A percentile compares a stretch with the other conserved stretches of the same genome.
phyloP scores from a whole-genome alignment of 495 filamentous ascomycete genomes.

The Tirmania nivea region DNA sequence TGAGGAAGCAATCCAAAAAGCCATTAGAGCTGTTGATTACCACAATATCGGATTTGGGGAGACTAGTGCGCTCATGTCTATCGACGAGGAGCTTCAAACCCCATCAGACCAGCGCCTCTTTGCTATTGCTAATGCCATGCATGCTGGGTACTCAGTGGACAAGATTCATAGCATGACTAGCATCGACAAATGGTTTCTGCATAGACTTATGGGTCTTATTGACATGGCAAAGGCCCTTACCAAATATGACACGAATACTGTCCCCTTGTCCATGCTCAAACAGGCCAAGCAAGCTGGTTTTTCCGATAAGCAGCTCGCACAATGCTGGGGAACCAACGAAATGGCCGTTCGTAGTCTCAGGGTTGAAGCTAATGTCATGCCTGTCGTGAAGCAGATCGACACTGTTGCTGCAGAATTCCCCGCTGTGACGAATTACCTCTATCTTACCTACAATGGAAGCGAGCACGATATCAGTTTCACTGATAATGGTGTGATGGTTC shows the following conservation, averaged over 20 bases:
- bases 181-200: slow-evolving; percentile 96
- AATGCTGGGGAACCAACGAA: slow-evolving; percentile 84
- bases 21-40: slow-evolving; percentile 83
- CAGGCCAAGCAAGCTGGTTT: slow-evolving; percentile 86
- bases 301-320: slow-evolving; percentile 78
- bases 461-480: slow-evolving; percentile 69
- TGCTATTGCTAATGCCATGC: slow-evolving; percentile 95
- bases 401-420: slow-evolving; percentile 97
- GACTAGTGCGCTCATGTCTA: slow-evolving; percentile 79
- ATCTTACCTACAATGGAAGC: slow-evolving; percentile 82
- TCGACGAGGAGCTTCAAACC: slow-evolving; percentile 86
- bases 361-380: slow-evolving; percentile 63
- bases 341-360: slow-evolving; percentile 62
- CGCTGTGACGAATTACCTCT: slow-evolving; percentile 86
- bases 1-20: slow-evolving; percentile 96
- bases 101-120: slow-evolving; percentile 95
- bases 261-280: slow-evolving; percentile 42
- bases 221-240: slow-evolving; percentile 66
- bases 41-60: slow-evolving; percentile 90
- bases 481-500: slow-evolving; percentile 83
- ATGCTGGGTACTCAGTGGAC: slow-evolving; percentile 73
- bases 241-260: slow-evolving; percentile 43
- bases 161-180: slow-evolving; percentile 95
- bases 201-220: slow-evolving; percentile 69
- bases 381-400: slow-evolving; percentile 93